Conservation (phyloP, 2,329 filamentous ascomycete species). For the Boeremia lycopersici region DNA sequence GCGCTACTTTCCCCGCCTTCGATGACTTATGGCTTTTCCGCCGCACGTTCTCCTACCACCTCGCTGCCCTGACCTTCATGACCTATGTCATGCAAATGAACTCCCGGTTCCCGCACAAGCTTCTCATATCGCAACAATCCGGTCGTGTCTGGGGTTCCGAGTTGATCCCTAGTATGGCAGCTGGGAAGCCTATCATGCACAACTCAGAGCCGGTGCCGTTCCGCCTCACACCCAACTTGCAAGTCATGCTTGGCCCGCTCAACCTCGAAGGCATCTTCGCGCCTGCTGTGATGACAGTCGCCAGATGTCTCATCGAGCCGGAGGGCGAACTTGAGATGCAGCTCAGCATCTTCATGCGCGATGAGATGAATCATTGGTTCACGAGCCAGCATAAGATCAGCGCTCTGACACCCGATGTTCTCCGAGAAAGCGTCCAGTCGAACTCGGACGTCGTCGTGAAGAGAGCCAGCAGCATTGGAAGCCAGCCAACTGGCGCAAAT, state of each 20-base stretch:
- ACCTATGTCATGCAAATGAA: slow-evolving; percentile 98
- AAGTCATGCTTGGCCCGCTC: slow-evolving; percentile 93
- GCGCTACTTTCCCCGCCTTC: slow-evolving; percentile 83
- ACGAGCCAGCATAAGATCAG: slow-evolving; percentile 73
- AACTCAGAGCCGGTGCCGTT: slow-evolving; percentile 97
- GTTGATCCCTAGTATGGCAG: slow-evolving; percentile 86
- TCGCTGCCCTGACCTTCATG: slow-evolving; percentile 95
- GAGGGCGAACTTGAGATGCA: slow-evolving; percentile 86
- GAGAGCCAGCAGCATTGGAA: slow-evolving; percentile 82
- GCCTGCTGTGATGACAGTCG: slow-evolving; percentile 95
- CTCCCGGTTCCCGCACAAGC: slow-evolving; percentile 92
- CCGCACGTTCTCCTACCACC: slow-evolving; percentile 93
- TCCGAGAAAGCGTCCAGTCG: slow-evolving; percentile 78
- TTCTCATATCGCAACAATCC: slow-evolving; percentile 83
- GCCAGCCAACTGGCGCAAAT: slow-evolving; percentile 72
- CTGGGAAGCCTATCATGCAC: slow-evolving; percentile 84
- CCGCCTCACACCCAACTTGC: slow-evolving; percentile 93
- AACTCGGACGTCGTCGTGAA: slow-evolving; percentile 95
- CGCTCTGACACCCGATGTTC: slow-evolving; percentile 63
- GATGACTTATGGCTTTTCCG: slow-evolving; percentile 99
- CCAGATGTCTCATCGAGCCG: slow-evolving; percentile 88
- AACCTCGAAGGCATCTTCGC: slow-evolving; percentile 96
- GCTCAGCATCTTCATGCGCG: slow-evolving; percentile 90
- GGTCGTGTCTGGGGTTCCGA: slow-evolving; percentile 98
- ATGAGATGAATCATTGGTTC: slow-evolving; percentile 98